Base-by-base conservation (phyloP, 805 yeast genomes). In the Metschnikowia shivogae region DNA sequence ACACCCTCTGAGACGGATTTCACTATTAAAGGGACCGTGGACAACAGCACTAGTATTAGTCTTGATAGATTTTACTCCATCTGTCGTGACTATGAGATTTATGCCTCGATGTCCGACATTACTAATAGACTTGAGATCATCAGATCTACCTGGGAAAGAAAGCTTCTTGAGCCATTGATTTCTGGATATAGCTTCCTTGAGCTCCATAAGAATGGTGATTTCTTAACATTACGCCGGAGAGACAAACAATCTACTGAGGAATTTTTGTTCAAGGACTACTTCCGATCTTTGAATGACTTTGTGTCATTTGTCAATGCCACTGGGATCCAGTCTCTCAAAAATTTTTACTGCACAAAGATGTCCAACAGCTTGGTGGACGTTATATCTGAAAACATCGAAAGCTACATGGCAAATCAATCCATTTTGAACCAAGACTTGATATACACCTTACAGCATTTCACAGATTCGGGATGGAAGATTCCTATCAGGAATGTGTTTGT, bases 251-350 rank as follows among this genome's bases (percentile, higher is more conserved):
- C 29, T 1, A 20, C 42, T 4, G 19, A 10, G 13, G 39, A 19
- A 6, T 44, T 47, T 13, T 36, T 38, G 6, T 45, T 45, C 34
- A 35, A 24, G 22, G 20, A 36, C n/a, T 56, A 50, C 39, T 54
- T 68, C 37, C 37, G 47, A 24, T 65, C 72, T 1, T 40, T 63
- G 10, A 47, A 51, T 6, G 50, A 49, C 34, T 64, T 70, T 32
- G 56, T 70, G 14, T 43, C 47, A 14, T 68, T 67, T 42, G 56
- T 70, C 31, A 65, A 68, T 46, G 27, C 55, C 11, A 41, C 66
- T 13, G 44, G 54, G 24, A 46, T 59, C 20, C 55, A 43, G 3
- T 37, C 57, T 0, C 45, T 67, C 36, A 64, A 59, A 29, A 56
- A 58, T 29, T 63, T 47, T 34, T 61, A 56, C 43, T 57, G 56